Conservation (phyloP, 2,329 filamentous ascomycete species). For the Penicillium glabrum region DNA sequence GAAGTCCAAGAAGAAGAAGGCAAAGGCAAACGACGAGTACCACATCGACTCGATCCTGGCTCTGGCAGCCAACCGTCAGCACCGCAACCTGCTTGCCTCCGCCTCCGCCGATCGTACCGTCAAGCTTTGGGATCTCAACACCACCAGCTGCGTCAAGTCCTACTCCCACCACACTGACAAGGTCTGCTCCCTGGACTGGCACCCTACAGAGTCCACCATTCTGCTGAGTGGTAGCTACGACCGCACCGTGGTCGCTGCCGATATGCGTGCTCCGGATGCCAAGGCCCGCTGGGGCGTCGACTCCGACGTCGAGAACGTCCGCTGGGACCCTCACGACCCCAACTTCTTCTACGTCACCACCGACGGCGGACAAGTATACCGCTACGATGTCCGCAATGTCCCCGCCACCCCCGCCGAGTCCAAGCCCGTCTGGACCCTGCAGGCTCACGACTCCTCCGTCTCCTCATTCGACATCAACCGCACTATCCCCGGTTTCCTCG, state of each 20-base stretch:
- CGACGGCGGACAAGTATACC: conserved; percentile 87
- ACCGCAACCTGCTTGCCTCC: conserved; percentile 91
- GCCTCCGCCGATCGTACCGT: conserved; percentile 95
- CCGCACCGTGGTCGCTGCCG: conserved; percentile 86
- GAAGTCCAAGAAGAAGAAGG: conserved; percentile 89
- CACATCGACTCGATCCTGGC: conserved; percentile 93
- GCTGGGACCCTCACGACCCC: conserved; percentile 88
- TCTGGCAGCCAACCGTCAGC: conserved; percentile 86
- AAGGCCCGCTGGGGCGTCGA: conserved; percentile 90
- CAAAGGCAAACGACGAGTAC: conserved; percentile 83
- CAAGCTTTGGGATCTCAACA: conserved; percentile 96
- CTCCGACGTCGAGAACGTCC: conserved; percentile 88
- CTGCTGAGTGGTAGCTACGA: conserved; percentile 94
- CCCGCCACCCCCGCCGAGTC: conserved; percentile 70
- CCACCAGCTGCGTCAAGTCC: conserved; percentile 87
- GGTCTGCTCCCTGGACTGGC: conserved; percentile 94
- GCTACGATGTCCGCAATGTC: conserved; percentile 79
- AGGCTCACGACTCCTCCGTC: conserved; percentile 90
- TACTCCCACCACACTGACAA: conserved; percentile 97
- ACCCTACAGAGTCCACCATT: conserved; percentile 80
- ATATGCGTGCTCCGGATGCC: conserved; percentile 90
- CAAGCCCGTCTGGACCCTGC: conserved; percentile 89
- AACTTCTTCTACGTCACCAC: conserved; percentile 97
- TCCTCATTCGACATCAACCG: conserved; percentile 92
- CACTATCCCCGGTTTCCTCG: conserved; percentile 86